Conservation (phyloP, 2,329 filamentous ascomycete genomes). For the Hypoxylon sp. region DNA sequence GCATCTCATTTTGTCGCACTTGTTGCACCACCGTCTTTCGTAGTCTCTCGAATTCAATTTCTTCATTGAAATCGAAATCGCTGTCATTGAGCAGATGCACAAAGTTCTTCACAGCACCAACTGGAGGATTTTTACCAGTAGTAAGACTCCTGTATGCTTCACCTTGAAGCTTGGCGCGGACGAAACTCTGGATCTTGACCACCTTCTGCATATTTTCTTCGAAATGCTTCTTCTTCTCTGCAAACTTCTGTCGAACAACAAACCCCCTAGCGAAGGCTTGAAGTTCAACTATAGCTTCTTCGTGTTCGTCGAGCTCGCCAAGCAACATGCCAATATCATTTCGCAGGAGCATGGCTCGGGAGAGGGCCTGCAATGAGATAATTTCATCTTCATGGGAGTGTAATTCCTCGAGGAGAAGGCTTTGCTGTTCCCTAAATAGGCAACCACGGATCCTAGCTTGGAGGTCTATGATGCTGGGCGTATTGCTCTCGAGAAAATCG, state of each 20-base stretch:
- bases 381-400: constrained; percentile 77
- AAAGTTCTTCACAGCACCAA: constrained; percentile 97
- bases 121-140: constrained; percentile 94
- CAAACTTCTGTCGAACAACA: constrained; percentile 81
- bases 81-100: constrained; percentile 98
- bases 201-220: constrained; percentile 99
- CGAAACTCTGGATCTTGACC: constrained; percentile 97
- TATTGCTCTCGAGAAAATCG: constrained; percentile 71
- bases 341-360: constrained; percentile 84
- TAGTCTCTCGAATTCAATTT: constrained; percentile 95
- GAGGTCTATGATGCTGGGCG: constrained; percentile 70
- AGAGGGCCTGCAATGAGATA: constrained; percentile 79
- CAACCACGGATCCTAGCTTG: constrained; percentile 79
- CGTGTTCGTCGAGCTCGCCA: constrained; percentile 83
- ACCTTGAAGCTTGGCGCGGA: constrained; percentile 93
- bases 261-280: constrained; percentile 82
- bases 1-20: constrained; percentile 95
- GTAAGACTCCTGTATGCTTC: constrained; percentile 98
- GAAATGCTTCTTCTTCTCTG: constrained; percentile 89
- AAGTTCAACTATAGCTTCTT: constrained; percentile 80
- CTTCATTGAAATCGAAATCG: constrained; percentile 98
- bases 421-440: constrained; percentile 72
- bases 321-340: constrained; percentile 81
- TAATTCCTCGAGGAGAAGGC: constrained; percentile 77
- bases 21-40: constrained; percentile 97